phyloP scores from a whole-genome alignment of 495 filamentous ascomycete genomes.

The Friedmanniomyces endolithicus region DNA sequence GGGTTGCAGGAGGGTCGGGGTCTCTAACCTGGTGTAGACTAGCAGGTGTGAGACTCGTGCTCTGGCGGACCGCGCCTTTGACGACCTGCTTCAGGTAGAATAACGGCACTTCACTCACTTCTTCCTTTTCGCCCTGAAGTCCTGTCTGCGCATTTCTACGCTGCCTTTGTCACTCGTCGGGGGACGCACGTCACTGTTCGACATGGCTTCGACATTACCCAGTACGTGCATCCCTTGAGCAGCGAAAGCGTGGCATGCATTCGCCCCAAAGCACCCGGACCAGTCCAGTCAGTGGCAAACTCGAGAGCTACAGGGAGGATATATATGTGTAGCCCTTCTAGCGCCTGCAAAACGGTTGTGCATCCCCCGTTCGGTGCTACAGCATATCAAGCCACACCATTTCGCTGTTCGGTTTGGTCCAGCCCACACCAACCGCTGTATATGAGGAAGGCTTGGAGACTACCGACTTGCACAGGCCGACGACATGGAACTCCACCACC shows the following conservation, averaged over 20 bases:
- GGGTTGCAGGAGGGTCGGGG: neutral
- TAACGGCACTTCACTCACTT: neutral
- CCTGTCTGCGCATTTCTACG: neutral
- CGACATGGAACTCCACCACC: constrained; percentile 12
- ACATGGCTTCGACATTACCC: neutral
- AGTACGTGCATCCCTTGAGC: neutral
- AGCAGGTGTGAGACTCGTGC: neutral
- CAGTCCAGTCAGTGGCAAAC: neutral
- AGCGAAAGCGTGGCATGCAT: neutral
- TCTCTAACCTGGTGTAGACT: neutral
- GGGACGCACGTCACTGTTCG: neutral
- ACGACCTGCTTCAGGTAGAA: no score
- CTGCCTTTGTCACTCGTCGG: neutral
- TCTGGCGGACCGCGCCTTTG: neutral
- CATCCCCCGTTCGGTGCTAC: neutral
- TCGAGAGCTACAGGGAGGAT: neutral
- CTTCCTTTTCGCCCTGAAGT: neutral
- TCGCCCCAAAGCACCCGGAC: neutral
- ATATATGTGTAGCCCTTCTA: neutral
- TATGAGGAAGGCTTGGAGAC: neutral
- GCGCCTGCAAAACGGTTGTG: neutral
- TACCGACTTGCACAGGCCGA: neutral
- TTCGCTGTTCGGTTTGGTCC: neutral
- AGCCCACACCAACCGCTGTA: neutral
- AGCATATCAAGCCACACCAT: neutral